These are phyloP conservation scores for Penicillium turbatum DNA, from an alignment of 495 filamentous ascomycete species.

Conservation along the genomic window DNA sequence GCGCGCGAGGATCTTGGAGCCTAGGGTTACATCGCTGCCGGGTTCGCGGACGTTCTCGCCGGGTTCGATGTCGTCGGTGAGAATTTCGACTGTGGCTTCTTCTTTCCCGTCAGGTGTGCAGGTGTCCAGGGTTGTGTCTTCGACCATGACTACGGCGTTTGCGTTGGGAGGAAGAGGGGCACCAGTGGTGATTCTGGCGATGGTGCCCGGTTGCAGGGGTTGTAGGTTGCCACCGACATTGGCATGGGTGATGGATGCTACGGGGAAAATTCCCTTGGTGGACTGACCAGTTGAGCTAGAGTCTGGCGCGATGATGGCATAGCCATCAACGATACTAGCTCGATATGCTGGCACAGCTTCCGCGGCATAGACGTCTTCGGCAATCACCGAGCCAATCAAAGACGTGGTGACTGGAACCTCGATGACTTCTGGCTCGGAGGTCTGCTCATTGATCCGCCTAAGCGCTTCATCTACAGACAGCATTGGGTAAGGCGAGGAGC, in stretches of 20 bases:
- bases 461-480: conserved; percentile 78
- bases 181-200: conserved; percentile 89
- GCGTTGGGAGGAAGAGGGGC: conserved; percentile 86
- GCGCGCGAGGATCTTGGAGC: conserved; percentile 62
- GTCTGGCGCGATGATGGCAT: conserved; percentile 61
- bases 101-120: conserved; percentile 76
- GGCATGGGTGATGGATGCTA: conserved; percentile 83
- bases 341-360: conserved; percentile 89
- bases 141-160: conserved; percentile 94
- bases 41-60: conserved; percentile 90
- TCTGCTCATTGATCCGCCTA: conserved; percentile 63
- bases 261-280: conserved; percentile 75
- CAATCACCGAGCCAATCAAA: conserved; percentile 73
- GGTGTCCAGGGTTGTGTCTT: conserved; percentile 74
- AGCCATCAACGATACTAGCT: conserved; percentile 96
- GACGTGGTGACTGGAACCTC: conserved; percentile 54
- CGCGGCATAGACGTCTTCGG: conserved; percentile 71
- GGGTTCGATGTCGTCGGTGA: conserved; percentile 65
- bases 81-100: conserved; percentile 81
- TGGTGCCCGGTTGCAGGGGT: conserved; percentile 63
- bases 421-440: conserved; percentile 53
- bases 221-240: conserved; percentile 55
- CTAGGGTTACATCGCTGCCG: conserved; percentile 76
- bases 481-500: conserved; percentile 90
- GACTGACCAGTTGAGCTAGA: conserved; percentile 49